phyloP scores from a whole-genome alignment of 2,329 filamentous ascomycete genomes.

The Sporothrix pseudoabietina region DNA sequence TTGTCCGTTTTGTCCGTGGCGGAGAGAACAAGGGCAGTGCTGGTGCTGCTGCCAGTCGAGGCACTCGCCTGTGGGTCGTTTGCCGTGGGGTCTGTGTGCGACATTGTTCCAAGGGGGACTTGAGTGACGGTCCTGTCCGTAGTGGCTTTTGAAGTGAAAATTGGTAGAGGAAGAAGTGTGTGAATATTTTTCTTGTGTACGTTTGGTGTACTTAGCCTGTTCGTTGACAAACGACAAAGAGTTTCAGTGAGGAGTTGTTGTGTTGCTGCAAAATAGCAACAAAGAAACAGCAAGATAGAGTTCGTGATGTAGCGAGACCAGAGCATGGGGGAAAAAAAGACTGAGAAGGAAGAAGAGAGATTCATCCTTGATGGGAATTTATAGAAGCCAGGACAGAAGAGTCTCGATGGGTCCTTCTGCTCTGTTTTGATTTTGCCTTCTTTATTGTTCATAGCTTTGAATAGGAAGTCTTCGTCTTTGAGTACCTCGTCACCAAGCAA shows the following conservation, averaged over 20 bases:
- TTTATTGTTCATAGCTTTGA: not conserved
- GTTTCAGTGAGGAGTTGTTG: not conserved
- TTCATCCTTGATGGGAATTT: not conserved
- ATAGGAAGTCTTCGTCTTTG: not conserved
- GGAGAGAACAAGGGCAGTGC: not conserved
- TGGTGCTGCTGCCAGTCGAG: not conserved
- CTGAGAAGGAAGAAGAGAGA: not conserved
- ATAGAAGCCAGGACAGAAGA: not conserved
- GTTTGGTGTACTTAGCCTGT: not conserved
- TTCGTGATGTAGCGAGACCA: not conserved
- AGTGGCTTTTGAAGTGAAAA: not conserved
- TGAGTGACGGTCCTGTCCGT: not conserved
- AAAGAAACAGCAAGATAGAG: not conserved
- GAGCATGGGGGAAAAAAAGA: not conserved
- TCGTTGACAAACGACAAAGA: conserved; percentile 9
- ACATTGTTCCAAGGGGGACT: not conserved
- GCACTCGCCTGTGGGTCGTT: conserved; percentile 1
- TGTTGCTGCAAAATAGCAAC: not conserved
- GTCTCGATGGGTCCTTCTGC: too few species aligned
- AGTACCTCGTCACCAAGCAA: conserved; percentile 4
- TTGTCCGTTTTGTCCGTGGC: not conserved
- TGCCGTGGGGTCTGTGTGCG: not conserved
- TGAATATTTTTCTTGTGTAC: not conserved
- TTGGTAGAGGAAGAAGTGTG: not conserved
- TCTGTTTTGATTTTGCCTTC: not conserved